Evolutionary conservation across 2,329 filamentous ascomycete species (phyloP).

Genomic region (Paraphoma chrysanthemicola): DNA sequence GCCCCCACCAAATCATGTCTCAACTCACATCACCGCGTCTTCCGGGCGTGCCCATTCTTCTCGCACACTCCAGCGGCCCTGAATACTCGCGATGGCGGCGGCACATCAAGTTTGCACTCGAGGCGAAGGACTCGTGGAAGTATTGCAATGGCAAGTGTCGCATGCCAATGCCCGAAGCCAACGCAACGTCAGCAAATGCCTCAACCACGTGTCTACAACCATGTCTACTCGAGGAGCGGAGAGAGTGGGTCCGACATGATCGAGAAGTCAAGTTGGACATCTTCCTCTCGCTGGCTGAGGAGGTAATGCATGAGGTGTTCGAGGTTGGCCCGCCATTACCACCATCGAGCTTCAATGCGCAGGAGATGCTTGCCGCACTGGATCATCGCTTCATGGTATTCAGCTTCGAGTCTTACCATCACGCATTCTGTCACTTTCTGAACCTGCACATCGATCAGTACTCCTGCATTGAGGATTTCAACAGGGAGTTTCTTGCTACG

Average conservation of each 20-base stretch:
- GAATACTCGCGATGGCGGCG: slow-evolving; percentile 44
- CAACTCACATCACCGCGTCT: slow-evolving; percentile 35
- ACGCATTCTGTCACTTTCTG: slow-evolving; percentile 47
- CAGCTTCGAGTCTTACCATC: slow-evolving; percentile 45
- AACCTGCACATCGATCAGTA: slow-evolving; percentile 47
- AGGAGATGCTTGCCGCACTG: slow-evolving; percentile 41
- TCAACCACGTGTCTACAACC: slow-evolving; percentile 34
- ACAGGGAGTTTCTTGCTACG: slow-evolving; percentile 39
- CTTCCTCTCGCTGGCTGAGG: slow-evolving; percentile 44
- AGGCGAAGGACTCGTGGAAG: slow-evolving; percentile 40
- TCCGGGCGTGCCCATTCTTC: slow-evolving; percentile 36
- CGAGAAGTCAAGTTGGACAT: slow-evolving; percentile 47
- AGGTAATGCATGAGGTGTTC: slow-evolving; percentile 47
- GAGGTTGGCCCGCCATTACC: slow-evolving; percentile 43
- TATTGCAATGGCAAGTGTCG: slow-evolving; percentile 39
- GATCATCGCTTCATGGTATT: slow-evolving; percentile 36
- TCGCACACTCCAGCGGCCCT: slow-evolving; percentile 32
- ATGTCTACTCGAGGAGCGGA: slow-evolving; percentile 41
- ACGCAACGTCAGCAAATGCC: slow-evolving; percentile 22
- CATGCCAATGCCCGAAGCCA: slow-evolving; percentile 45
- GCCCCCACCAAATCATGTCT: slow-evolving; percentile 14
- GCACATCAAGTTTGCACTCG: slow-evolving; percentile 37
- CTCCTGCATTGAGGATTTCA: slow-evolving; percentile 41
- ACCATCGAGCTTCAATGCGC: slow-evolving; percentile 38
- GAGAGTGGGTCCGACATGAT: slow-evolving; percentile 44